These are phyloP conservation scores for Rauvolfia tetraphylla DNA, from an alignment of 257 asterid species.

Conservation along the genomic window DNA sequence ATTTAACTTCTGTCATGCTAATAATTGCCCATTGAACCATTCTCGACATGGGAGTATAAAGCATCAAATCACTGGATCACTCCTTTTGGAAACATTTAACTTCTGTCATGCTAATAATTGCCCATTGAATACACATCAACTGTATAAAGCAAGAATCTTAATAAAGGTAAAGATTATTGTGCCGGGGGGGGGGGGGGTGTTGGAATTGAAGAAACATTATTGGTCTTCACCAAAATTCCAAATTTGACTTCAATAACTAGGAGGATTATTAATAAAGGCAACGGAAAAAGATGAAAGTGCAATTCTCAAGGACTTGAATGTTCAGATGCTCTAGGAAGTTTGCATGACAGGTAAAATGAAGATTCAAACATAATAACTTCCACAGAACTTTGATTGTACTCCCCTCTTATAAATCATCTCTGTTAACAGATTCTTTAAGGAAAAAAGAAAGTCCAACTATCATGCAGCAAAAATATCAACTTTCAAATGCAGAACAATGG, in stretches of 20 bases:
- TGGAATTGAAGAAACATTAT: background rate
- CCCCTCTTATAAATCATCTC: background rate
- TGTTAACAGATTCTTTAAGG: background rate
- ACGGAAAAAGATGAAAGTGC: background rate
- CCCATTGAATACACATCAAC: background rate
- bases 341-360: background rate
- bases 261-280: background rate
- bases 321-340: background rate
- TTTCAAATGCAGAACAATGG: background rate
- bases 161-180: background rate
- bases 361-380: background rate
- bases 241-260: background rate
- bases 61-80: background rate
- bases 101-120: background rate
- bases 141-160: background rate
- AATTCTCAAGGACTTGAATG: background rate
- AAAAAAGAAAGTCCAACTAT: background rate
- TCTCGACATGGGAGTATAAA: too few species aligned
- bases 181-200: background rate
- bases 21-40: background rate
- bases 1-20: background rate
- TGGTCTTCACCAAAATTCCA: background rate
- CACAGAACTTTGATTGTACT: background rate
- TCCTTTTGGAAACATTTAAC: background rate
- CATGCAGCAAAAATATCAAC: background rate